Percentiles rank a stretch among this genome's conserved stretches.
These are phyloP conservation scores for Turritis glabra DNA, from an alignment of 345 rosid species.

Conservation along the genomic window DNA sequence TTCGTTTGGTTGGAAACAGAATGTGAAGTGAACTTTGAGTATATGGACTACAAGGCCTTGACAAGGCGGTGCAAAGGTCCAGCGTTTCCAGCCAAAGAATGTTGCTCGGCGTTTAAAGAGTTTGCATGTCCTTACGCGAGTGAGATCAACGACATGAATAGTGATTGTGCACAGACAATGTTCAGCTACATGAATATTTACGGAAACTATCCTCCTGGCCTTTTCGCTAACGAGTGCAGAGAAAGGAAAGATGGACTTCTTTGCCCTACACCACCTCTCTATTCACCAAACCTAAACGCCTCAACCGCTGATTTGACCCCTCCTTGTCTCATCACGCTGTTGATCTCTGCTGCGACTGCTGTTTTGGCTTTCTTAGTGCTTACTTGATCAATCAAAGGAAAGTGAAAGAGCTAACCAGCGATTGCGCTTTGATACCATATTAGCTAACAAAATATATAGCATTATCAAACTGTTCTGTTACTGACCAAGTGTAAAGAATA, in stretches of 20 bases:
- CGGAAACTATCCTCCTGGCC: slow-evolving; percentile 68
- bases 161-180: slow-evolving; percentile 58
- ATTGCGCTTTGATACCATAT: background rate
- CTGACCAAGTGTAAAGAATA: background rate
- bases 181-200: slow-evolving; percentile 67
- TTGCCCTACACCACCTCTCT: slow-evolving; percentile 43
- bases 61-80: slow-evolving; percentile 67
- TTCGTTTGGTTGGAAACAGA: slow-evolving; percentile 31
- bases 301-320: background rate
- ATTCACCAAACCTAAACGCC: slow-evolving; percentile 28
- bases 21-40: slow-evolving; percentile 70
- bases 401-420: background rate
- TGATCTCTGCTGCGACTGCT: slow-evolving; percentile 12
- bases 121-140: slow-evolving; percentile 65
- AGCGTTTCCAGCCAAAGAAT: slow-evolving; percentile 45
- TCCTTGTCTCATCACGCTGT: background rate
- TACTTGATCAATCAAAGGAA: background rate
- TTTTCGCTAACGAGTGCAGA: slow-evolving; percentile 60
- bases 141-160: slow-evolving; percentile 50
- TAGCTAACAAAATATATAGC: background rate
- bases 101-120: slow-evolving; percentile 60
- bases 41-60: slow-evolving; percentile 53
- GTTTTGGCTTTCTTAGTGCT: slow-evolving; percentile 4
- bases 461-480: background rate
- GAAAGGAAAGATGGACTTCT: slow-evolving; percentile 56